Evolutionary conservation across 495 filamentous ascomycete species (phyloP).

Genomic region (Penicillium dipodomyicola): DNA sequence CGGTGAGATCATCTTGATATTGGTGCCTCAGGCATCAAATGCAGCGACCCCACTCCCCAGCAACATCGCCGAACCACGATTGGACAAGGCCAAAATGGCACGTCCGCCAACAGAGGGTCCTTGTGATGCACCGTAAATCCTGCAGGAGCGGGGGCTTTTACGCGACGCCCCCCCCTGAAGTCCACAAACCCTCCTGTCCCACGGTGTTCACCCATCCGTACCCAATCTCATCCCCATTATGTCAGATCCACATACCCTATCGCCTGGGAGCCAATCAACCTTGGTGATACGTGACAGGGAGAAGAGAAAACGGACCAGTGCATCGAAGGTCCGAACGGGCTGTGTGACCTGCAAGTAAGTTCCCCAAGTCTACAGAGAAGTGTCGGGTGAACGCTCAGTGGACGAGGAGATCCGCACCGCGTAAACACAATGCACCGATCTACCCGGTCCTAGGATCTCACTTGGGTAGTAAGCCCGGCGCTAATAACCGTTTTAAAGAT

Average conservation of each 20-base stretch:
- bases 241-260: not conserved
- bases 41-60: not conserved
- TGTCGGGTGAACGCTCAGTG: not conserved
- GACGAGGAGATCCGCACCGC: not conserved
- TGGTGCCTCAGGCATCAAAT: constrained; percentile 10
- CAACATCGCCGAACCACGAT: not conserved
- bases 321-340: constrained; percentile 9
- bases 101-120: not conserved
- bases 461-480: not conserved
- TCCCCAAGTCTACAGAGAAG: not conserved
- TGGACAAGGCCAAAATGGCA: not conserved
- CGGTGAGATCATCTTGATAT: not conserved
- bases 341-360: constrained; percentile 18
- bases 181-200: not conserved
- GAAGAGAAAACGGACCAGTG: constrained; percentile 7
- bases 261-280: not conserved
- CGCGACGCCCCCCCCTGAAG: constrained; percentile 1
- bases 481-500: constrained; percentile 30
- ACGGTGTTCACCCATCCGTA: not conserved
- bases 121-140: not conserved
- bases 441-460: not conserved
- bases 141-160: constrained; percentile 3
- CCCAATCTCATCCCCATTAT: not conserved
- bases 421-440: constrained; percentile 1
- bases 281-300: not conserved